Evolutionary conservation across 129 eudicot species (phyloP).

Genomic region (Tagetes patula): DNA sequence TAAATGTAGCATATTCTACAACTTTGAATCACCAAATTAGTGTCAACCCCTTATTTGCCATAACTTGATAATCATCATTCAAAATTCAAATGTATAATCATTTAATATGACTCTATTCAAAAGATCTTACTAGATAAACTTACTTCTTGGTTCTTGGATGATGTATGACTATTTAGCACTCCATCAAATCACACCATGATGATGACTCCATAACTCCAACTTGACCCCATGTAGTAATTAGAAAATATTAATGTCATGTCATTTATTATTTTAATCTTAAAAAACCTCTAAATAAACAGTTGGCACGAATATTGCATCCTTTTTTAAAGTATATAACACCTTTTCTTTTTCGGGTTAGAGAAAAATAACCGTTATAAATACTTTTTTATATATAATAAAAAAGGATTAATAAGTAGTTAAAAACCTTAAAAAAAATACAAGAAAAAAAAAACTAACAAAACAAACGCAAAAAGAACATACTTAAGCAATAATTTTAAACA

Average conservation of each 20-base stretch:
- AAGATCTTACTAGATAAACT: neutral
- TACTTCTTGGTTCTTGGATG: neutral
- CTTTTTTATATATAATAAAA: too few species aligned
- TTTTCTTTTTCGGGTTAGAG: too few species aligned
- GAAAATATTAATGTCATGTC: neutral
- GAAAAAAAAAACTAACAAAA: too few species aligned
- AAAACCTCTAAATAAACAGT: neutral
- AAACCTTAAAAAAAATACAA: too few species aligned
- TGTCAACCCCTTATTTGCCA: slow-evolving; percentile 2
- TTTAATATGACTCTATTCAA: neutral
- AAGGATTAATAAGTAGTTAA: too few species aligned
- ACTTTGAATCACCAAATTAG: neutral
- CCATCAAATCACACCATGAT: neutral
- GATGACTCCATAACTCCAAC: neutral
- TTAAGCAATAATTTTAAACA: too few species aligned
- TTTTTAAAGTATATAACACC: too few species aligned
- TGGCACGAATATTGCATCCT: neutral
- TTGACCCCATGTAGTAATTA: neutral
- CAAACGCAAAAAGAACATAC: too few species aligned
- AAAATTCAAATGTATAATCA: slow-evolving; percentile 3
- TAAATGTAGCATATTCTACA: neutral
- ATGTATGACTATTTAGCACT: neutral
- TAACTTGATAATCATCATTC: slow-evolving; percentile 4
- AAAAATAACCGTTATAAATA: too few species aligned
- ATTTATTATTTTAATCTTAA: too few species aligned